Evolutionary conservation across 768 basidiomycete species (phyloP), one percentile per base, ranked within the genome.

Genomic region (Kwoniella botswanensis): DNA sequence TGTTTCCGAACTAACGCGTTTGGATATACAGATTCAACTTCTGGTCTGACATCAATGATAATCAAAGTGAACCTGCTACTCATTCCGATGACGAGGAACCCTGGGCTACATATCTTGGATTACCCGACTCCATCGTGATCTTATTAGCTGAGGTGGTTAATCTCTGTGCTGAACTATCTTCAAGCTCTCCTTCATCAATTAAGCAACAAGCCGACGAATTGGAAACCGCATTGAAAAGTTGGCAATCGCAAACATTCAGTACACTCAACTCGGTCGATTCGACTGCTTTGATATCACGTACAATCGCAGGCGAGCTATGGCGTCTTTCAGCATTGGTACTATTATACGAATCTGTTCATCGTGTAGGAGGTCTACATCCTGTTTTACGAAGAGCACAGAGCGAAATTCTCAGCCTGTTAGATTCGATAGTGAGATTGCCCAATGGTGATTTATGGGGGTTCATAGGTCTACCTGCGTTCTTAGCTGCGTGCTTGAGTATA

Each of bases 281-380:
- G 3, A 64, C 71, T 18, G 71, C 73, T 2, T 41, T 74, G n/a
- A 64, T 74, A 21, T 68, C 71, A 29, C 67, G 71, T n/a, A 74
- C 73, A 5, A 74, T 74, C 43, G 73, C 73, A 9, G 73, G 73
- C 11, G 60, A 71, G 63, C 56, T 74, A 58, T 74, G 73, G 73
- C 55, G 73, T 11, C 54, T 68, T 22, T 26, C 64, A 24, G 73
- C 73, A 10, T 41, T 71, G 6, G 61, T 74, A 43, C 52, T 74
- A 26, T 61, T 74, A 12, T 74, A 74, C 29, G 65, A 74, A 63
- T 64, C 61, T 3, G 71, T 75, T 1, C 68, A 75, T 62, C 64
- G 74, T 4, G 71, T 73, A 18, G 74, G 74, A n/a, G 56, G 58
- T 15, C 42, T 75, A 10, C 74, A 75, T 56, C 72, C 71, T 11